Base-by-base conservation (phyloP, 1,139 yeast genomes). In the Suhomyces panamericanus region DNA sequence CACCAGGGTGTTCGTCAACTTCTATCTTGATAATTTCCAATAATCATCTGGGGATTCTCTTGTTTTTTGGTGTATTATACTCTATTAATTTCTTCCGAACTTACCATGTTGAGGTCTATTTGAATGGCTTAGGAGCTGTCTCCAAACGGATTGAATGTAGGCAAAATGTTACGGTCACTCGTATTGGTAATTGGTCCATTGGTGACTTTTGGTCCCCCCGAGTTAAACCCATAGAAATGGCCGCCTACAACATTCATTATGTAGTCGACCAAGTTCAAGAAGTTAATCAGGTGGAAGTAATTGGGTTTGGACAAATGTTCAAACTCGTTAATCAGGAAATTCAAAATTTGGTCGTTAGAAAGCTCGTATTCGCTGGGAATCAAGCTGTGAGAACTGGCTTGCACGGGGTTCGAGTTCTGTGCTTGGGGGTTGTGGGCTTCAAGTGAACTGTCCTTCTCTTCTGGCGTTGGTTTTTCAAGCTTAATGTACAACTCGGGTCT, bases 241-340 rank as follows among this genome's bases (percentile, higher is more conserved):
- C 78, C 78, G 28, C 63, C 54, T 11, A 70, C 57, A 42, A 73
- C 78, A 31, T 58, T 56, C 12, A 57, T 52, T 45, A 74, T 58
- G 46, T 66, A 59, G 26, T 59, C 58, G 35, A 73, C 58, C 51
- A 74, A 65, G 52, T 73, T 71, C 42, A 57, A 56, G 44, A 73
- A 59, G 52, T 73, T 74, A 17, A 62, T 57, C 64, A 67, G 70
- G 51, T 74, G 79, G 62, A 74, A 74, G 53, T 74, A 73, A 50
- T 64, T 71, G 28, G 78, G 73, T 12, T 48, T 46, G 0, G 70
- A 55, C 41, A 73, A 60, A 42, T 59, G 60, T 15, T 62, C 67
- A 47, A 74, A 64, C 48, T 72, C 75, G 38, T 62, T 62, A 33
- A 73, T 64, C 15, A 75, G 66, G 50, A 74, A 73, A 42, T 66